Conservation (phyloP, 1,284 basidiomycete species). For the Coriolopsis trogii region DNA sequence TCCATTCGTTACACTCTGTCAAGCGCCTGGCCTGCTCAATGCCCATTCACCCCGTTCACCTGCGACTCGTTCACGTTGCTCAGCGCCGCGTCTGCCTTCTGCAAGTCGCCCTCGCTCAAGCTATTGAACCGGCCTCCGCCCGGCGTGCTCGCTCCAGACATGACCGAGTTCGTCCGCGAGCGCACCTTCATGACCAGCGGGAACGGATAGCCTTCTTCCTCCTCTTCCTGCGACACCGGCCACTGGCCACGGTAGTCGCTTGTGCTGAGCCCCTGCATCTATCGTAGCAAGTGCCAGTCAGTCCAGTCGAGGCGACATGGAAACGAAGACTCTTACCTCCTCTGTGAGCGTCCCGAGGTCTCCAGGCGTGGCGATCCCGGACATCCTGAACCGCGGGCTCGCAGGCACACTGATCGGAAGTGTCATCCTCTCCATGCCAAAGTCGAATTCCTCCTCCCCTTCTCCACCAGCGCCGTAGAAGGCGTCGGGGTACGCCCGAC, state of each 20-base stretch:
- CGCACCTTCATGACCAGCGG: conserved; percentile 91
- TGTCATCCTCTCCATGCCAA: conserved; percentile 63
- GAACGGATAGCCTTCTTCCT: conserved; percentile 93
- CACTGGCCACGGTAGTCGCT: conserved; percentile 89
- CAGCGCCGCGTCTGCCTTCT: conserved; percentile 83
- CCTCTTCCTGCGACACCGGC: conserved; percentile 68
- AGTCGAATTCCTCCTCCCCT: conserved; percentile 59
- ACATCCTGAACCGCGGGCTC: conserved; percentile 75
- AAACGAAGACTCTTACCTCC: conserved; percentile 52
- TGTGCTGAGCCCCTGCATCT: conserved; percentile 87
- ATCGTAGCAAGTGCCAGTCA: neutral
- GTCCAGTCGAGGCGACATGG: neutral
- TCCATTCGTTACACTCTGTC: no score
- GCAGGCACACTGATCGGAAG: conserved; percentile 83
- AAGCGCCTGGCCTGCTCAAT: no score
- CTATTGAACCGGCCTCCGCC: conserved; percentile 77
- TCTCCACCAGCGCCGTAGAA: conserved; percentile 66
- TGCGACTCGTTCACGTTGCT: conserved; percentile 56
- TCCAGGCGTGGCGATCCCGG: conserved; percentile 84
- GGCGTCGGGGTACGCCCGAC: conserved; percentile 94
- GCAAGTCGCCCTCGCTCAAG: conserved; percentile 83
- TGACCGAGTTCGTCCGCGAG: conserved; percentile 82
- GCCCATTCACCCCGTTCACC: conserved; percentile 32
- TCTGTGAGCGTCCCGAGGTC: conserved; percentile 94
- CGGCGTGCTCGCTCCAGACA: conserved; percentile 88